Percentiles rank a stretch among this genome's conserved stretches.
Conservation (phyloP, 805 yeast genomes). For the Ogataea minuta region DNA sequence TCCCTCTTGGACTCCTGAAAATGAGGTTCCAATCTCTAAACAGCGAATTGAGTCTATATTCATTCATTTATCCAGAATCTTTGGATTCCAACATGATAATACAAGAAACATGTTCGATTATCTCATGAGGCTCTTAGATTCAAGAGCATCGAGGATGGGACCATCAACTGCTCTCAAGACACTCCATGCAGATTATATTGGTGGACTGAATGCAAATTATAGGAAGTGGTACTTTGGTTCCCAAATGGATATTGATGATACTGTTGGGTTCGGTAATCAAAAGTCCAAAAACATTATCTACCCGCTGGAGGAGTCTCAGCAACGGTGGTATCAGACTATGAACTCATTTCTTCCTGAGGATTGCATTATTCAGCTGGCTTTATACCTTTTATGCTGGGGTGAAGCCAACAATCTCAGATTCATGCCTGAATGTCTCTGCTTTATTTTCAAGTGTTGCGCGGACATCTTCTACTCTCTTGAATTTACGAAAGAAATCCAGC, state of each 20-base stretch:
- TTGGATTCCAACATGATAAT: slow-evolving; percentile 70
- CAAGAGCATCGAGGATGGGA: slow-evolving; percentile 65
- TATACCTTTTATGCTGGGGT: slow-evolving; percentile 82
- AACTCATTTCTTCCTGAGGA: slow-evolving; percentile 48
- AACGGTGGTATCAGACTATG: slow-evolving; percentile 53
- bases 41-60: slow-evolving; percentile 58
- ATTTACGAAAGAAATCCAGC: slow-evolving; percentile 32
- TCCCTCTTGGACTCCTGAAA: slow-evolving; percentile 48
- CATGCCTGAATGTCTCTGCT: slow-evolving; percentile 87
- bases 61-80: slow-evolving; percentile 47
- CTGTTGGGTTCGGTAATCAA: slow-evolving; percentile 36
- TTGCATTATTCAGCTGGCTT: slow-evolving; percentile 58
- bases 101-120: slow-evolving; percentile 67
- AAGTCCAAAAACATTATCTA: slow-evolving; percentile 23
- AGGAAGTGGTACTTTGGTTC: slow-evolving; percentile 79
- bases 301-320: slow-evolving; percentile 43
- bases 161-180: slow-evolving; percentile 54
- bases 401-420: slow-evolving; percentile 84
- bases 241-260: slow-evolving; percentile 59
- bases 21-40: slow-evolving; percentile 46
- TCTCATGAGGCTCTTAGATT: slow-evolving; percentile 58
- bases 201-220: slow-evolving; percentile 67
- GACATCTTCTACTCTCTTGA: slow-evolving; percentile 58
- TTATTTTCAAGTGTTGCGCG: slow-evolving; percentile 77
- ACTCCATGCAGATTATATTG: slow-evolving; percentile 72